phyloP scores from a whole-genome alignment of 2,329 filamentous ascomycete species.

The Mariannaea elegans region DNA sequence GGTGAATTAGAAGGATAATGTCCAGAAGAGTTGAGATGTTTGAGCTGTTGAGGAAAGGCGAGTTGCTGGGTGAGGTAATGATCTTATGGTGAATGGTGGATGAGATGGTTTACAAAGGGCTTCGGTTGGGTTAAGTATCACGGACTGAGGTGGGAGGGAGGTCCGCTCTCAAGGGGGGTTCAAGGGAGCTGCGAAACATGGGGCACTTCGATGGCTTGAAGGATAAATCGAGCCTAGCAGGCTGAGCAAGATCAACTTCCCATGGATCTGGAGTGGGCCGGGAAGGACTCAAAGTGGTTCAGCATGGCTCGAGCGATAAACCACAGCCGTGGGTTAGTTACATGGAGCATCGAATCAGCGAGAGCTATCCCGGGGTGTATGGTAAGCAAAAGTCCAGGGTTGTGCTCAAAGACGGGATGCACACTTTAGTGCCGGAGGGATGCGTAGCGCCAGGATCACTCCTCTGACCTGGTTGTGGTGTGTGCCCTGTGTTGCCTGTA shows the following conservation, averaged over 20 bases:
- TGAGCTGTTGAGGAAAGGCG: too few species aligned
- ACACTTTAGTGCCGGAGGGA: slow-evolving; percentile 35
- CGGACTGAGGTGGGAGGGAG: slow-evolving; percentile 30
- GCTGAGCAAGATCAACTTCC: slow-evolving; percentile 47
- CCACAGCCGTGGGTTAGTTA: slow-evolving; percentile 49
- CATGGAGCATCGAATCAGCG: slow-evolving; percentile 42
- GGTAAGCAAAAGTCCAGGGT: slow-evolving; percentile 32
- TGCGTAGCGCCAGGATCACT: slow-evolving; percentile 29
- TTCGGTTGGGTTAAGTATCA: slow-evolving; percentile 44
- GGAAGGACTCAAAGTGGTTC: slow-evolving; percentile 40
- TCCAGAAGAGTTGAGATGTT: neutral
- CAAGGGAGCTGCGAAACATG: slow-evolving; percentile 46
- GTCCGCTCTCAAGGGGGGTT: slow-evolving; percentile 35
- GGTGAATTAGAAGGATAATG: neutral
- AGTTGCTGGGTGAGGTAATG: slow-evolving; percentile 11
- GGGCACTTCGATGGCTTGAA: slow-evolving; percentile 46
- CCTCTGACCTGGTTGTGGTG: slow-evolving; percentile 24
- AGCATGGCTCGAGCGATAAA: slow-evolving; percentile 40
- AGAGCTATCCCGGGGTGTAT: slow-evolving; percentile 13
- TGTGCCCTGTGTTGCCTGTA: slow-evolving; percentile 5
- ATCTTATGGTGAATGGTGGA: slow-evolving; percentile 3
- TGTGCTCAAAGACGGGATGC: slow-evolving; percentile 34
- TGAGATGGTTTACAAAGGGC: slow-evolving; percentile 28
- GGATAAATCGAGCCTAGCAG: slow-evolving; percentile 49
- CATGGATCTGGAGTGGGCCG: slow-evolving; percentile 51